Evolutionary conservation across 352 stramenopile species (phyloP).

Genomic region (Pythium dissotocum): DNA sequence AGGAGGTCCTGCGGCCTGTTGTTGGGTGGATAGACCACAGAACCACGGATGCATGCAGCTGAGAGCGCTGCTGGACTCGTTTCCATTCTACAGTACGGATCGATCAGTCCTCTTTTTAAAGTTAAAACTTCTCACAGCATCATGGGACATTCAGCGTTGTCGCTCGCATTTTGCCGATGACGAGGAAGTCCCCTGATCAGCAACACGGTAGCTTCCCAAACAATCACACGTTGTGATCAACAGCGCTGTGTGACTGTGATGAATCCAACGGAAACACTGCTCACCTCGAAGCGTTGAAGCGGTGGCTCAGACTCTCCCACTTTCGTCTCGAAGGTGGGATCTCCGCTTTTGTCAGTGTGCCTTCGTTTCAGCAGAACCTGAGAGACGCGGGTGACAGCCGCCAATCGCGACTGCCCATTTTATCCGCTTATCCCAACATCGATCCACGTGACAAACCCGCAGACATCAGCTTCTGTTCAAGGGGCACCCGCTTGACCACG

Average conservation of each 20-base stretch:
- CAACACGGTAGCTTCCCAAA: not conserved
- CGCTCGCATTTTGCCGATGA: not conserved
- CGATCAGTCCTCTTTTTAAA: no score
- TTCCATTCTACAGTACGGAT: no score
- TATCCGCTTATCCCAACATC: not conserved
- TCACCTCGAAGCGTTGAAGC: not conserved
- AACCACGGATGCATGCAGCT: not conserved
- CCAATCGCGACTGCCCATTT: conserved; percentile 7
- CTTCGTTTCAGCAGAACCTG: conserved; percentile 1
- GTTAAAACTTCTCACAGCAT: not conserved
- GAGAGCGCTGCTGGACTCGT: no score
- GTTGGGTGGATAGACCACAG: not conserved
- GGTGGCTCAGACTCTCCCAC: not conserved
- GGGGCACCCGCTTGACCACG: not conserved
- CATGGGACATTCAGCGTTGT: not conserved
- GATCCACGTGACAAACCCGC: conserved; percentile 1
- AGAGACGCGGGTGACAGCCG: not conserved
- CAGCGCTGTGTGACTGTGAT: not conserved
- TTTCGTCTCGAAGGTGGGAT: conserved; percentile 1
- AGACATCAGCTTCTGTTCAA: not conserved
- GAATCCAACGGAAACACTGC: not conserved
- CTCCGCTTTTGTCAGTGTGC: not conserved
- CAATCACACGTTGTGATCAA: not conserved
- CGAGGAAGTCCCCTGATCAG: not conserved
- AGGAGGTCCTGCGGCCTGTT: no score